phyloP scores from a whole-genome alignment of 495 filamentous ascomycete species.

The Xylaria intraflava region DNA sequence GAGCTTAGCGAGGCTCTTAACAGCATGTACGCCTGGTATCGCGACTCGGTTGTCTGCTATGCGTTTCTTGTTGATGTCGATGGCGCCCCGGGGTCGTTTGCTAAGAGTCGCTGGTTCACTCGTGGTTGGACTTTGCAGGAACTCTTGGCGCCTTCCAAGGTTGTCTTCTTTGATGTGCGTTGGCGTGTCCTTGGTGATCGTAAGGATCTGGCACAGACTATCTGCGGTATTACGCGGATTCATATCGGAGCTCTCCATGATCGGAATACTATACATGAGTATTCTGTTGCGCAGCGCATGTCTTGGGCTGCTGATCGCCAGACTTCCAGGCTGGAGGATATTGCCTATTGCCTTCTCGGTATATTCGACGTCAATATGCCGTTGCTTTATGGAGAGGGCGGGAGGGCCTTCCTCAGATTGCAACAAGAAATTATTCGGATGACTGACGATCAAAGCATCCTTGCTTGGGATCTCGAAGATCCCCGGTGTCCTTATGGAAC shows the following conservation, averaged over 20 bases:
- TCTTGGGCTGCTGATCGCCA: conserved; percentile 29
- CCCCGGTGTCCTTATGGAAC: background rate
- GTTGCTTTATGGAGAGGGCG: conserved; percentile 32
- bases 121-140: conserved; percentile 43
- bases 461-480: conserved; percentile 21
- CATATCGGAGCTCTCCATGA: conserved; percentile 16
- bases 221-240: conserved; percentile 26
- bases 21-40: conserved; percentile 38
- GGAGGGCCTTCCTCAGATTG: conserved; percentile 23
- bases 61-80: conserved; percentile 31
- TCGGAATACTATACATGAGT: conserved; percentile 11
- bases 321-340: conserved; percentile 27
- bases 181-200: conserved; percentile 29
- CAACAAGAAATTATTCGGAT: conserved; percentile 29
- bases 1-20: conserved; percentile 39
- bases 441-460: conserved; percentile 24
- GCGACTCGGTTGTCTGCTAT: conserved; percentile 27
- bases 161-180: conserved; percentile 25
- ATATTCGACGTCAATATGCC: conserved; percentile 36
- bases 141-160: conserved; percentile 32
- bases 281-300: conserved; percentile 30
- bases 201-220: background rate
- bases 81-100: conserved; percentile 14
- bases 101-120: conserved; percentile 35
- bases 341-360: conserved; percentile 32